A percentile compares a stretch with the other conserved stretches of the same genome.
These are phyloP conservation scores for Eutypella sp. DNA, from an alignment of 2,329 filamentous ascomycete species.

Conservation along the genomic window DNA sequence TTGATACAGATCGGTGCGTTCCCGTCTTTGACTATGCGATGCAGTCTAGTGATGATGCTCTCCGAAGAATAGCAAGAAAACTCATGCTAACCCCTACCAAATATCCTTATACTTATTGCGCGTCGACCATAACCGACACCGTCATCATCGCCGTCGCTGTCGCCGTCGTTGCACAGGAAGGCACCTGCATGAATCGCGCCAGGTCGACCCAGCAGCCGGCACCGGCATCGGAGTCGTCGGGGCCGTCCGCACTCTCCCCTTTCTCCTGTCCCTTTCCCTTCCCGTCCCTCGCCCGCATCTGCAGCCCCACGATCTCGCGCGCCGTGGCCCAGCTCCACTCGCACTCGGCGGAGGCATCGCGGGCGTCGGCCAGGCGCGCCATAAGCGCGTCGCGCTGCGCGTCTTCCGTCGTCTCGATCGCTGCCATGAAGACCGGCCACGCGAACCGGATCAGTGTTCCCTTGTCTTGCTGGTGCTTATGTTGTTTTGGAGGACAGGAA, in stretches of 20 bases:
- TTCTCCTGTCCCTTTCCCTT: neutral
- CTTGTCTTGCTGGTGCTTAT: constrained; percentile 1
- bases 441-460: constrained; percentile 2
- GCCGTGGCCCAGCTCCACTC: constrained; percentile 4
- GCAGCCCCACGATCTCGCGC: neutral
- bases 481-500: neutral
- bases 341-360: constrained; percentile 1
- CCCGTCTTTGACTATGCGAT: too few relatives aligned
- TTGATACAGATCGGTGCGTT: too few relatives aligned
- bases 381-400: neutral
- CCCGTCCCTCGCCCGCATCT: neutral
- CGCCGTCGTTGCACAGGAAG: too few relatives aligned
- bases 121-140: too few relatives aligned
- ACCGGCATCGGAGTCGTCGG: neutral
- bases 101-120: too few relatives aligned
- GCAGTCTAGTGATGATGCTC: too few relatives aligned
- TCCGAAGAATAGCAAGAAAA: too few relatives aligned
- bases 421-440: constrained; percentile 7
- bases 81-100: too few relatives aligned
- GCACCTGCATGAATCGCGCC: neutral
- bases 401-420: constrained; percentile 2
- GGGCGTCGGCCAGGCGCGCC: neutral
- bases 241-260: neutral
- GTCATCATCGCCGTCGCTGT: too few relatives aligned
- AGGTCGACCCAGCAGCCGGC: neutral